phyloP scores from a whole-genome alignment of 1,284 basidiomycete genomes.

The Phellinidium pouzarii region DNA sequence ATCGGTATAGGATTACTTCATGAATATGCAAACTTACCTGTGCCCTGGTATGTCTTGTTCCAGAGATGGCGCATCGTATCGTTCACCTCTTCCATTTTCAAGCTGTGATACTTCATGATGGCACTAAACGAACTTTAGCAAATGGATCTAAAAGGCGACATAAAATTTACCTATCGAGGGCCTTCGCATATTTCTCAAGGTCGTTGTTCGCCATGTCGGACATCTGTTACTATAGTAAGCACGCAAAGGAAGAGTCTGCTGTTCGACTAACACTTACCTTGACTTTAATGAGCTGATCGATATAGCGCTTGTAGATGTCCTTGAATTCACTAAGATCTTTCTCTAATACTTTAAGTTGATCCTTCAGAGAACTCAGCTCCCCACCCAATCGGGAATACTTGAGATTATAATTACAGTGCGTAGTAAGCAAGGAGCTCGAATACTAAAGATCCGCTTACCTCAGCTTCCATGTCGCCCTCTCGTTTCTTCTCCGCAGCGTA shows the following conservation, averaged over 20 bases:
- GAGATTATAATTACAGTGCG: constrained; percentile 9
- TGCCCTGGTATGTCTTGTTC: constrained; percentile 99
- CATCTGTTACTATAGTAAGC: constrained; percentile 46
- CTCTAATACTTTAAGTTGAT: constrained; percentile 63
- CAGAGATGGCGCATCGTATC: constrained; percentile 93
- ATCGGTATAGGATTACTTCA: not conserved
- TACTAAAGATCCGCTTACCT: constrained; percentile 37
- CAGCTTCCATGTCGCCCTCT: constrained; percentile 64
- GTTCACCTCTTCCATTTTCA: constrained; percentile 99
- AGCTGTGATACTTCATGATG: constrained; percentile 96
- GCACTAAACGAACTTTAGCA: constrained; percentile 47
- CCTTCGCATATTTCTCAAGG: constrained; percentile 95
- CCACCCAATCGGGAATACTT: constrained; percentile 80
- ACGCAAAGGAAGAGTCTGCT: not conserved
- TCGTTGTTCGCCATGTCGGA: constrained; percentile 93
- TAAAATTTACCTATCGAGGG: constrained; percentile 76
- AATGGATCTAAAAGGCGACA: no score
- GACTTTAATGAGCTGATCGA: constrained; percentile 88
- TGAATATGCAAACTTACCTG: constrained; percentile 48
- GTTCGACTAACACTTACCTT: constrained; percentile 50
- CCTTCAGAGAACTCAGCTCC: constrained; percentile 71
- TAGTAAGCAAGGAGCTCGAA: constrained; percentile 10
- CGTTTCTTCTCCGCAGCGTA: constrained; percentile 68
- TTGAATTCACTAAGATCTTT: constrained; percentile 83
- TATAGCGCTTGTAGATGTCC: constrained; percentile 80